Conservation (phyloP, 345 rosid species). For the Brassica juncea region DNA sequence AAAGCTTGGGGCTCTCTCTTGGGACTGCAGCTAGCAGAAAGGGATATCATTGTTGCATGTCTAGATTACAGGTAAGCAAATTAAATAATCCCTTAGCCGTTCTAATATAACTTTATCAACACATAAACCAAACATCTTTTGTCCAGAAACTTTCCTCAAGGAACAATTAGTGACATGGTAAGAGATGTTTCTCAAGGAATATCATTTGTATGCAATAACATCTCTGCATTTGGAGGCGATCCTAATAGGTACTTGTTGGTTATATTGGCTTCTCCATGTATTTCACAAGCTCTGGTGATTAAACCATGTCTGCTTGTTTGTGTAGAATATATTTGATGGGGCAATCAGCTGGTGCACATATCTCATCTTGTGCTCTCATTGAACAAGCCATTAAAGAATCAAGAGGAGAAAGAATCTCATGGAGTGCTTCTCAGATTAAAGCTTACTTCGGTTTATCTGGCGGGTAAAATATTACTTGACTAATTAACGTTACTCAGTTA, state of each 20-base stretch:
- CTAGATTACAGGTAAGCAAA: conserved; percentile 78
- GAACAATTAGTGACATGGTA: conserved; percentile 91
- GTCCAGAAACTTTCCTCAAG: conserved; percentile 95
- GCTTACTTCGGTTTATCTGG: conserved; percentile 96
- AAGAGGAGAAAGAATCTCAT: conserved; percentile 53
- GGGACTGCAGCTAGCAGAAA: conserved; percentile 90
- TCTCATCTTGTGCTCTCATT: conserved; percentile 83
- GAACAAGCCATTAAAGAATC: conserved; percentile 92
- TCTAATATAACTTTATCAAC: not conserved
- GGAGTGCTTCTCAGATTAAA: conserved; percentile 82
- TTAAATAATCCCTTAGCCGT: not conserved
- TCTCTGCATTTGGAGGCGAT: conserved; percentile 88
- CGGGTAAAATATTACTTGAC: conserved; percentile 48
- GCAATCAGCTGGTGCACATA: conserved; percentile 99
- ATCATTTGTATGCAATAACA: conserved; percentile 74
- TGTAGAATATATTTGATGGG: conserved; percentile 92
- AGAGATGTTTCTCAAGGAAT: conserved; percentile 78
- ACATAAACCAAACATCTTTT: not conserved
- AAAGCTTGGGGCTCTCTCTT: conserved; percentile 99
- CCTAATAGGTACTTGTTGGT: conserved; percentile 56
- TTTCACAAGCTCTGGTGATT: not conserved
- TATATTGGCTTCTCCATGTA: not conserved
- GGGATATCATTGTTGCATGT: conserved; percentile 93
- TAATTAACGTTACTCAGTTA: not conserved
- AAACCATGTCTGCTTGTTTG: conserved; percentile 24